Conservation (phyloP, 176 grass and related monocot genomes). For the Zoysia pacifica region DNA sequence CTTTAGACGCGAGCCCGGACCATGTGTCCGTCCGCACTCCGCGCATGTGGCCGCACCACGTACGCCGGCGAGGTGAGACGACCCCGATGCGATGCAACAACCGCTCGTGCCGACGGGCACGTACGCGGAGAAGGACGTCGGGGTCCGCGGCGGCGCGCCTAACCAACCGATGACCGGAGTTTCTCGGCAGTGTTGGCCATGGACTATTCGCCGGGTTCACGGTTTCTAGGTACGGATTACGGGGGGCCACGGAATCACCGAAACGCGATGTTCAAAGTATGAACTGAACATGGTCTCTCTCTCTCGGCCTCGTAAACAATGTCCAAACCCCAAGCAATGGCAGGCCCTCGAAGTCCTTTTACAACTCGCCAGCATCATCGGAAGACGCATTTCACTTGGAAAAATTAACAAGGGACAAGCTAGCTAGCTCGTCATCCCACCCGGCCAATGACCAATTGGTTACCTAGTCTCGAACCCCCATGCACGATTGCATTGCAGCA, state of each 20-base stretch:
- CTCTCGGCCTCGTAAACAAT: background rate
- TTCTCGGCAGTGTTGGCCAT: background rate
- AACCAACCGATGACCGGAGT: background rate
- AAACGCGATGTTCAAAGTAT: background rate
- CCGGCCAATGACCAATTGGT: conserved; percentile 34
- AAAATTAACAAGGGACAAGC: conserved; percentile 32
- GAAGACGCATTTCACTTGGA: conserved; percentile 33
- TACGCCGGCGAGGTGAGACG: background rate
- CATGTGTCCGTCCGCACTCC: background rate
- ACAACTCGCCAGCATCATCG: conserved; percentile 29
- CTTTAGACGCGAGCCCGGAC: background rate
- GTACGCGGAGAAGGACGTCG: background rate
- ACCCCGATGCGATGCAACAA: background rate
- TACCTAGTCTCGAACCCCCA: conserved; percentile 8
- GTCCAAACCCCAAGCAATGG: conserved; percentile 32
- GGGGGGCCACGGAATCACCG: conserved; percentile 1
- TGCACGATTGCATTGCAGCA: conserved; percentile 3
- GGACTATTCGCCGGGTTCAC: background rate
- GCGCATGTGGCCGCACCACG: background rate
- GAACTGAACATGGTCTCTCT: background rate
- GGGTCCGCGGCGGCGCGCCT: background rate
- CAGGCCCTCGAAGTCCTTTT: conserved; percentile 6
- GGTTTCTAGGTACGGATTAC: conserved; percentile 13
- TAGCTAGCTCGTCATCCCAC: background rate
- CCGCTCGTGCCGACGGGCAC: background rate